Evolutionary conservation across 495 filamentous ascomycete species (phyloP).

Genomic region (Lasiosphaeris hirsuta): DNA sequence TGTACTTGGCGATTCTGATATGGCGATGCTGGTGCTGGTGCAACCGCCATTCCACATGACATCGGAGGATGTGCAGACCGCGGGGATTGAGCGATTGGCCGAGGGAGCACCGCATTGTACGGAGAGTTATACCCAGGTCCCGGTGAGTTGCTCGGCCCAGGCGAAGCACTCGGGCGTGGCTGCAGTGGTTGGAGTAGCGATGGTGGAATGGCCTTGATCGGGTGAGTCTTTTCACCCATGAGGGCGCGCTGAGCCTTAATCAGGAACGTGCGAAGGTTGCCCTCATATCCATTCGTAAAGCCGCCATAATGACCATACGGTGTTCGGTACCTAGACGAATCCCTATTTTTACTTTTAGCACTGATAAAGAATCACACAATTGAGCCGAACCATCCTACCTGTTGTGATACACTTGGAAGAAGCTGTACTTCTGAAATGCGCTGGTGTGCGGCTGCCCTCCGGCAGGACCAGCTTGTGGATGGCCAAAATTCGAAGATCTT

Average conservation of each 20-base stretch:
- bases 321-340: constrained; percentile 46
- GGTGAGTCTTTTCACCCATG: constrained; percentile 19
- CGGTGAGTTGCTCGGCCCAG: constrained; percentile 4
- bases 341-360: constrained; percentile 30
- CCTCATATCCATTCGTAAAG: constrained; percentile 56
- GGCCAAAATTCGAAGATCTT: constrained; percentile 24
- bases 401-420: constrained; percentile 52
- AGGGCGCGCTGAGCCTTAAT: constrained; percentile 40
- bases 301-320: constrained; percentile 51
- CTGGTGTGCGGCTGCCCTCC: constrained; percentile 19
- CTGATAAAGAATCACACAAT: not conserved
- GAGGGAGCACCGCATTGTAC: constrained; percentile 17
- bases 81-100: constrained; percentile 1
- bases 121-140: constrained; percentile 13
- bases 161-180: constrained; percentile 11
- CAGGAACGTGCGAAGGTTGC: constrained; percentile 45
- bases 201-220: constrained; percentile 19
- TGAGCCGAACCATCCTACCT: constrained; percentile 28
- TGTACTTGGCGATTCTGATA: not conserved
- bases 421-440: constrained; percentile 46
- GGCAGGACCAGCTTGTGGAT: constrained; percentile 14
- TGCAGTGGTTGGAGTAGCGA: constrained; percentile 21
- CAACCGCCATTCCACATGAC: not conserved
- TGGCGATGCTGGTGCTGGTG: not conserved
- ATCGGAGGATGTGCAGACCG: constrained; percentile 3